phyloP scores from a whole-genome alignment of 345 rosid genomes.

The Adansonia digitata region DNA sequence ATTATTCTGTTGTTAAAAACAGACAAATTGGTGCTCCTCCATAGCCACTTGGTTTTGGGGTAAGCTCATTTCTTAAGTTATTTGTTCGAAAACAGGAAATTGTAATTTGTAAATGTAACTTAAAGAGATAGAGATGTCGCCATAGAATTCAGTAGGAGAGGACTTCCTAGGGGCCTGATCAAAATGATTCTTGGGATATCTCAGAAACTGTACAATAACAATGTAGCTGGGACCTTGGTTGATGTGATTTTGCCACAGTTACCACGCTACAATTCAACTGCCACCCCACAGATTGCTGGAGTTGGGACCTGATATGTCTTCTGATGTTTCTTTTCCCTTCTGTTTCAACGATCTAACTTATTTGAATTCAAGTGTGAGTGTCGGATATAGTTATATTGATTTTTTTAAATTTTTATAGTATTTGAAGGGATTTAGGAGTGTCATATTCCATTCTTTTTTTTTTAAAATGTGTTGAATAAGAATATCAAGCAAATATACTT shows the following conservation, averaged over 20 bases:
- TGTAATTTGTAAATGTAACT: not conserved
- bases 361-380: no score
- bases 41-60: not conserved
- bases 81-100: not conserved
- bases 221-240: constrained; percentile 16
- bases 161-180: not conserved
- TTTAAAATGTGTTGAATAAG: no score
- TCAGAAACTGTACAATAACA: constrained; percentile 11
- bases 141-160: not conserved
- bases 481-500: no score
- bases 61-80: not conserved
- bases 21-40: not conserved
- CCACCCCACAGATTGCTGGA: constrained; percentile 15
- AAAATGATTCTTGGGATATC: constrained; percentile 3
- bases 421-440: no score
- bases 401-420: no score
- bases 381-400: no score
- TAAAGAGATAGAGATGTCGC: not conserved
- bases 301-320: not conserved
- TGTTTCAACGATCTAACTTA: no score
- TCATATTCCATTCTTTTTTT: no score
- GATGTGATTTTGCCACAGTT: constrained; percentile 14
- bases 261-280: not conserved
- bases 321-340: not conserved
- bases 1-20: constrained; percentile 5